phyloP scores from a whole-genome alignment of 805 yeast genomes.

The Zygosaccharomyces gambellarensis region DNA sequence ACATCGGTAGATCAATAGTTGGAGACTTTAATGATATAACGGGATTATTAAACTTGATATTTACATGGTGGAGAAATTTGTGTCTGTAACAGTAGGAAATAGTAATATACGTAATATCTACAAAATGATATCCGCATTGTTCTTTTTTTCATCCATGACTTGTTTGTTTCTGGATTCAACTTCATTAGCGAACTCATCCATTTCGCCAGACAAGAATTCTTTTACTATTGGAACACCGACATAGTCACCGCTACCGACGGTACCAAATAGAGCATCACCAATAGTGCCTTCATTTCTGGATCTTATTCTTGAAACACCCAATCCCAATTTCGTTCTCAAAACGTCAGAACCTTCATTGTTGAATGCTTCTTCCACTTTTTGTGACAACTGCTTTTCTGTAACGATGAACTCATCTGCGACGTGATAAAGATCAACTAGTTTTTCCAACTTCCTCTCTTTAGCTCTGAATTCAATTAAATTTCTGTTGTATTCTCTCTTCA shows the following conservation, averaged over 20 bases:
- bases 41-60: neutral
- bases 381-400: slow-evolving; percentile 57
- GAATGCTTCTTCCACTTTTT: slow-evolving; percentile 25
- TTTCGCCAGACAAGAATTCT: slow-evolving; percentile 35
- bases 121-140: slow-evolving; percentile 16
- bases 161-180: slow-evolving; percentile 19
- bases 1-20: slow-evolving; percentile 22
- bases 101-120: slow-evolving; percentile 4
- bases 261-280: slow-evolving; percentile 38
- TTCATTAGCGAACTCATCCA: slow-evolving; percentile 27
- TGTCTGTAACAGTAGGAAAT: slow-evolving; percentile 8
- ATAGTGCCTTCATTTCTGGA: slow-evolving; percentile 23
- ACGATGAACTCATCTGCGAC: slow-evolving; percentile 64
- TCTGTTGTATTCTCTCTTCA: slow-evolving; percentile 67
- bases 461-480: slow-evolving; percentile 47
- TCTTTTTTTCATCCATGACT: slow-evolving; percentile 11
- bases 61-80: slow-evolving; percentile 1
- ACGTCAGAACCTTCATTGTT: slow-evolving; percentile 23
- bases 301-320: slow-evolving; percentile 19
- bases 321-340: slow-evolving; percentile 17
- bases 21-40: too few relatives aligned
- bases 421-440: slow-evolving; percentile 67
- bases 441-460: slow-evolving; percentile 49
- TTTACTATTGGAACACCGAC: slow-evolving; percentile 36
- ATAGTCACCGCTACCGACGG: slow-evolving; percentile 29